These are phyloP conservation scores for Rhizophora mangle DNA, from an alignment of 345 rosid species.

Conservation along the genomic window DNA sequence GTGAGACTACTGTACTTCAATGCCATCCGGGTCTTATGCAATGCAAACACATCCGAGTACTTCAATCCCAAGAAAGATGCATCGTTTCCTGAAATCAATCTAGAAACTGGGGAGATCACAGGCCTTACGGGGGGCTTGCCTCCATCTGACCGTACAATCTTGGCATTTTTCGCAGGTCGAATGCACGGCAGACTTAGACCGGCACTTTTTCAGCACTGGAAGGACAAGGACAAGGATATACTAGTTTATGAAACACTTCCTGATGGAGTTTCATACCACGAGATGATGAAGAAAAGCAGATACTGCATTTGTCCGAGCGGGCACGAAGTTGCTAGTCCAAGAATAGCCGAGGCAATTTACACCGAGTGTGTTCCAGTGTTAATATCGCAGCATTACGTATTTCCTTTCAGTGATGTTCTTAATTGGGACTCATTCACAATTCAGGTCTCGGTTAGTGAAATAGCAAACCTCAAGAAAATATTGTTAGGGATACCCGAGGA, in stretches of 20 bases:
- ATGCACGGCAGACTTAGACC: constrained; percentile 41
- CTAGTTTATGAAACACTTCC: constrained; percentile 53
- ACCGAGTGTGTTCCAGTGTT: constrained; percentile 70
- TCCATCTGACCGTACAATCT: constrained; percentile 29
- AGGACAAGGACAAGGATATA: constrained; percentile 37
- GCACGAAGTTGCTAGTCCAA: constrained; percentile 82
- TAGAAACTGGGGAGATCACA: constrained; percentile 35
- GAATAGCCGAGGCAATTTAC: constrained; percentile 68
- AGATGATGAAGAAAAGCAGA: constrained; percentile 41
- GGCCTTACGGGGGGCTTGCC: constrained; percentile 18
- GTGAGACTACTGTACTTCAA: constrained; percentile 33
- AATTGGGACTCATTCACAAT: constrained; percentile 60
- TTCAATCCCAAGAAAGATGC: constrained; percentile 45
- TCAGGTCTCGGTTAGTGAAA: constrained; percentile 45
- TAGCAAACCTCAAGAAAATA: constrained; percentile 51
- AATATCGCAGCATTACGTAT: constrained; percentile 53
- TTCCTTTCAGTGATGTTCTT: constrained; percentile 73
- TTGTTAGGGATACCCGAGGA: constrained; percentile 43
- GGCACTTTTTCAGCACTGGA: constrained; percentile 42
- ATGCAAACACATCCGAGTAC: constrained; percentile 52
- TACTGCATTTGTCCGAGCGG: constrained; percentile 77
- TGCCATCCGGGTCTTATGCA: constrained; percentile 52
- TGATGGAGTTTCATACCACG: constrained; percentile 34
- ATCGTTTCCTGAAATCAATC: constrained; percentile 54
- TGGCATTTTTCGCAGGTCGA: constrained; percentile 50